Base-by-base conservation (phyloP, 1,139 yeast genomes). In the Yamadazyma aaseri region DNA sequence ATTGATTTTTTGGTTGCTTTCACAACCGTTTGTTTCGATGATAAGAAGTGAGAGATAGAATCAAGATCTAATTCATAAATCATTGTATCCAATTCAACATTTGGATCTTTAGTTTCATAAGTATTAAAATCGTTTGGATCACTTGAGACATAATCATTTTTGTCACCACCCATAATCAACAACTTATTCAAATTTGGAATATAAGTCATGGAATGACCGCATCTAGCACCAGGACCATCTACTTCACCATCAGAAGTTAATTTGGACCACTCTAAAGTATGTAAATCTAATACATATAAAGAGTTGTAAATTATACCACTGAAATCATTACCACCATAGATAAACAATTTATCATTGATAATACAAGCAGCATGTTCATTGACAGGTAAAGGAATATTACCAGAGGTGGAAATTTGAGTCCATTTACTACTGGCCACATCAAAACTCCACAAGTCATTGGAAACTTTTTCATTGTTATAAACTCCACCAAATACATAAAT, bases 401-500 rank as follows among this genome's bases (percentile, higher is more conserved):
- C 92, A 4, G 63, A 53, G 14, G 75, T 65, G 16, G 58, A 53
- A 12, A 71, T 46, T 41, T 68, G 73, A 32, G 76, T 60, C 97
- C 97, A 92, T 34, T 73, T 71, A 47, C 79, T 79, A 12, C 62
- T 60, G 10, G 63, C 50, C 0, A 95, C 89, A 54, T 90, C 95
- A 59, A 76, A 92, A 48, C 81, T 70, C 81, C 95, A 89, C 31
- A 94, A 69, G 49, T 86, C 94, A 51, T 85, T 81, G 39, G 79
- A 78, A 46, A 92, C 77, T 35, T 76, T 73, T 44, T 75, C 80
- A 39, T 90, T 86, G 48, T 87, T 87, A 38, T 90, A 85, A 36
- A 95, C 96, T 39, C 98, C 99, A 51, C 95, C 96, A 54, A 70
- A 75, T n/a, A 92, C 67, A 67, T 84, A 92, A 38, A 92, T 66